Conservation (phyloP, 2,329 filamentous ascomycete genomes). For the Fusarium algeriense region DNA sequence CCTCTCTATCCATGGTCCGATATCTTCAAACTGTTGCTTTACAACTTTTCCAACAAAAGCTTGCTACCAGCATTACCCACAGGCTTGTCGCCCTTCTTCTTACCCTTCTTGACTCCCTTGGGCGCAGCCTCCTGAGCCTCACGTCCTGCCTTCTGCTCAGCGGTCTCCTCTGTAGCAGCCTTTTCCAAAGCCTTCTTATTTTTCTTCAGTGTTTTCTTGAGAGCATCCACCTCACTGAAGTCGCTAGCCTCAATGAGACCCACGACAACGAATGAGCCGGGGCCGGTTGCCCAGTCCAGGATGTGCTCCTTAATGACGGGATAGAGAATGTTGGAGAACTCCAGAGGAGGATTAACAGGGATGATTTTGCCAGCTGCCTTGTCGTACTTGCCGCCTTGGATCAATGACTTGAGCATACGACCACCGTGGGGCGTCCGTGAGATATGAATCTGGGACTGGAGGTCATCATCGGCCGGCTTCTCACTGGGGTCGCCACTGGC, state of each 20-base stretch:
- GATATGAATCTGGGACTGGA: conserved; percentile 64
- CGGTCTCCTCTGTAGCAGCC: conserved; percentile 71
- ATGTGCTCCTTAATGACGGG: conserved; percentile 80
- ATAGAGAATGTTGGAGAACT: conserved; percentile 87
- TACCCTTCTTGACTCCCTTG: conserved; percentile 58
- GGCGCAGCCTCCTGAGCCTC: conserved; percentile 61
- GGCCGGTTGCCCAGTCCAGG: conserved; percentile 85
- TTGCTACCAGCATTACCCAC: conserved; percentile 73
- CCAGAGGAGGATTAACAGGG: conserved; percentile 78
- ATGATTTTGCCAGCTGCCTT: conserved; percentile 76
- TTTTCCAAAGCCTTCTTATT: conserved; percentile 77
- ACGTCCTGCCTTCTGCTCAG: conserved; percentile 64
- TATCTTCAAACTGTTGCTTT: conserved; percentile 16
- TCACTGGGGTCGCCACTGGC: conserved; percentile 68
- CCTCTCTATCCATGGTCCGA: conserved; percentile 16
- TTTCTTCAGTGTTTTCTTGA: conserved; percentile 78
- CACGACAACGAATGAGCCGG: conserved; percentile 88
- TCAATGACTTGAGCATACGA: conserved; percentile 90
- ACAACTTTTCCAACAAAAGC: conserved; percentile 70
- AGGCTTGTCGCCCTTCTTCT: conserved; percentile 59
- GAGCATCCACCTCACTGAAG: conserved; percentile 74
- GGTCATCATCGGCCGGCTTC: conserved; percentile 56
- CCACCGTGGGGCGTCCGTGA: conserved; percentile 74
- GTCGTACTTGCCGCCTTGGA: conserved; percentile 90
- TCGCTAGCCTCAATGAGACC: conserved; percentile 81